Percentiles rank a stretch among this genome's conserved stretches.
Conservation (phyloP, 495 filamentous ascomycete genomes). For the Penicillium daleae region DNA sequence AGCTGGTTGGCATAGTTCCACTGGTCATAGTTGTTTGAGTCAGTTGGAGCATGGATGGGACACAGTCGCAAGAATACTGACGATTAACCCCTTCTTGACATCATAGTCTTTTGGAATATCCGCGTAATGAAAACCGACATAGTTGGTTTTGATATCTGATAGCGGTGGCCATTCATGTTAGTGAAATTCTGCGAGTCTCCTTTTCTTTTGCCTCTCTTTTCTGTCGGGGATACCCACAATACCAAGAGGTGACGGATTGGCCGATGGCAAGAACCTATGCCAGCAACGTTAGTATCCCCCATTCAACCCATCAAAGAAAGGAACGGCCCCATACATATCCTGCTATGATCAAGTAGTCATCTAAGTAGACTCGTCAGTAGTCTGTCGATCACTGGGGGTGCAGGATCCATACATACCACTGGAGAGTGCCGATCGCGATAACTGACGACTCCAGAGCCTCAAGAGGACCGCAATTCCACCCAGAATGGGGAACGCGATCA, state of each 20-base stretch:
- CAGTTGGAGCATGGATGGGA: background rate
- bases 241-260: slow-evolving; percentile 36
- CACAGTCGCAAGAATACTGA: slow-evolving; percentile 13
- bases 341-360: slow-evolving; percentile 29
- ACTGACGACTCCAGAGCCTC: slow-evolving; percentile 47
- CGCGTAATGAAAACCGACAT: slow-evolving; percentile 50
- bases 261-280: slow-evolving; percentile 27
- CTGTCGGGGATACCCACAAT: slow-evolving; percentile 27
- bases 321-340: slow-evolving; percentile 25
- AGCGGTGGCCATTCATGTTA: slow-evolving; percentile 6
- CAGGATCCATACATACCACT: slow-evolving; percentile 23
- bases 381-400: slow-evolving; percentile 18
- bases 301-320: background rate
- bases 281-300: background rate
- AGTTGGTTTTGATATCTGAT: slow-evolving; percentile 57
- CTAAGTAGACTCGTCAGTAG: slow-evolving; percentile 21
- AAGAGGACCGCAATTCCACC: slow-evolving; percentile 47
- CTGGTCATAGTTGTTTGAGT: slow-evolving; percentile 11
- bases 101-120: slow-evolving; percentile 44
- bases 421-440: slow-evolving; percentile 37
- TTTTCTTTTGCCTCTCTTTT: background rate
- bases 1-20: slow-evolving; percentile 60
- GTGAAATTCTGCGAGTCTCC: background rate
- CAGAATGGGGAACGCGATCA: slow-evolving; percentile 51
- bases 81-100: slow-evolving; percentile 23